Percentiles rank a stretch among this genome's conserved stretches.
Conservation (phyloP, 2,329 filamentous ascomycete species). For the Monosporascus ibericus region DNA sequence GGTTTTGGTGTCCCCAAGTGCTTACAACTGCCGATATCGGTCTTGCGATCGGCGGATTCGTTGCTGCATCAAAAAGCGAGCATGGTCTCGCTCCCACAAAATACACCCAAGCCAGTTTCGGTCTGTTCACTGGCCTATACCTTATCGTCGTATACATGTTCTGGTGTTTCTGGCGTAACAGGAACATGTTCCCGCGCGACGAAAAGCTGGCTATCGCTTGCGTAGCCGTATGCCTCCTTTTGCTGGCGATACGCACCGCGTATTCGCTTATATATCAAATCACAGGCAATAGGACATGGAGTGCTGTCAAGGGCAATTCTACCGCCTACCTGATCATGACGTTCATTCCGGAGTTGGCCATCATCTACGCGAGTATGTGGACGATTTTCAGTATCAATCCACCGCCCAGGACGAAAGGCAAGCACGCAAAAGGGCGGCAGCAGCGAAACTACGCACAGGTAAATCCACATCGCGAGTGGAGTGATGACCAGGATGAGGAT, state of each 20-base stretch:
- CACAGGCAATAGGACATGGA: slow-evolving; percentile 8
- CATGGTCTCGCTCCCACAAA: slow-evolving; percentile 6
- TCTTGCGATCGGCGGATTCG: slow-evolving; percentile 14
- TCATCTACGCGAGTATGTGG: neutral
- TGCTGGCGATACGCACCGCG: slow-evolving; percentile 9
- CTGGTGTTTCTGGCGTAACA: slow-evolving; percentile 2
- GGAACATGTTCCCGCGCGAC: slow-evolving; percentile 1
- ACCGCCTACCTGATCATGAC: slow-evolving; percentile 9
- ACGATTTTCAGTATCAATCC: neutral
- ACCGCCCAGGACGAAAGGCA: neutral
- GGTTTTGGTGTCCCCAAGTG: slow-evolving; percentile 12
- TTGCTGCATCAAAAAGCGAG: slow-evolving; percentile 6
- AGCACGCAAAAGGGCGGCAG: no score
- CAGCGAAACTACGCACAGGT: no score
- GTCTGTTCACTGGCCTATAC: slow-evolving; percentile 5
- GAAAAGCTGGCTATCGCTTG: slow-evolving; percentile 4
- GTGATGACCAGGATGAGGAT: no score
- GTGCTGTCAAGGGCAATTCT: slow-evolving; percentile 9
- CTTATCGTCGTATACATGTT: slow-evolving; percentile 5
- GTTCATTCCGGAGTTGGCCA: slow-evolving; percentile 6
- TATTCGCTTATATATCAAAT: slow-evolving; percentile 12
- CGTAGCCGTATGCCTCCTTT: slow-evolving; percentile 5
- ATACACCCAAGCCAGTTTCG: slow-evolving; percentile 9
- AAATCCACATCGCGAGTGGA: no score
- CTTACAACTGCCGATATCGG: slow-evolving; percentile 15